Evolutionary conservation across 192 early-diverging fungal genomes (phyloP).

Genomic region (Chytriomyces confervae): DNA sequence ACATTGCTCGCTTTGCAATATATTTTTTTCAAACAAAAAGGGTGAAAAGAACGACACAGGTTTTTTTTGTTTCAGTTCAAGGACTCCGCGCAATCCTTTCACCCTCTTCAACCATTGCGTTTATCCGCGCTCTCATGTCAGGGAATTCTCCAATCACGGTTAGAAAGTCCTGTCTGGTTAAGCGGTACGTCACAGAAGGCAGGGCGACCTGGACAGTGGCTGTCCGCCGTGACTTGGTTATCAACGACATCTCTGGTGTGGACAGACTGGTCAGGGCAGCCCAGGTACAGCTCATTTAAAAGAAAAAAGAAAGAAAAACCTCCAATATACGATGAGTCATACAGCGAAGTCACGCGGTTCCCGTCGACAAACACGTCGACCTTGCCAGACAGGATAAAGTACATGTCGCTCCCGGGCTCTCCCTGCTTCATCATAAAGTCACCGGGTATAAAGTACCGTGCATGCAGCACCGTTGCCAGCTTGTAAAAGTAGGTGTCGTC

Average conservation of each 20-base stretch:
- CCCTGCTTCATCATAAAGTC: slow-evolving; percentile 38
- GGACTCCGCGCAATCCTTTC: neutral
- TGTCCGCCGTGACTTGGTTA: slow-evolving; percentile 1
- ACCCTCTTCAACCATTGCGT: neutral
- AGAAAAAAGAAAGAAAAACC: neutral
- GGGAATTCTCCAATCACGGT: slow-evolving; percentile 5
- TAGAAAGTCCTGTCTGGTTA: slow-evolving; percentile 5
- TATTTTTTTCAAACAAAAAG: neutral
- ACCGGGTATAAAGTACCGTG: slow-evolving; percentile 35
- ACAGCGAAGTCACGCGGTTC: slow-evolving; percentile 33
- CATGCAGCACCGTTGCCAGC: slow-evolving; percentile 21
- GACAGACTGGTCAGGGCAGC: too few relatives aligned
- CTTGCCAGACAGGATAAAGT: slow-evolving; percentile 50
- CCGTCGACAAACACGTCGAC: slow-evolving; percentile 49
- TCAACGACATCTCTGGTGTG: slow-evolving; percentile 7
- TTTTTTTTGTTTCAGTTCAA: slow-evolving; percentile 8
- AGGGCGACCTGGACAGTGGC: slow-evolving; percentile 9
- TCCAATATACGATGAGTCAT: slow-evolving; percentile 14
- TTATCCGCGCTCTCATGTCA: slow-evolving; percentile 1
- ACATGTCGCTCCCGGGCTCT: slow-evolving; percentile 55
- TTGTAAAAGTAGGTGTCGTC: slow-evolving; percentile 30
- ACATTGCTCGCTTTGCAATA: neutral
- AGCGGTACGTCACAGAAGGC: neutral
- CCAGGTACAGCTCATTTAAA: neutral
- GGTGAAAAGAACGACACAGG: neutral